Evolutionary conservation across 768 basidiomycete species (phyloP), one percentile per base, ranked within the genome.

Genomic region (Lactifluus echinatus): DNA sequence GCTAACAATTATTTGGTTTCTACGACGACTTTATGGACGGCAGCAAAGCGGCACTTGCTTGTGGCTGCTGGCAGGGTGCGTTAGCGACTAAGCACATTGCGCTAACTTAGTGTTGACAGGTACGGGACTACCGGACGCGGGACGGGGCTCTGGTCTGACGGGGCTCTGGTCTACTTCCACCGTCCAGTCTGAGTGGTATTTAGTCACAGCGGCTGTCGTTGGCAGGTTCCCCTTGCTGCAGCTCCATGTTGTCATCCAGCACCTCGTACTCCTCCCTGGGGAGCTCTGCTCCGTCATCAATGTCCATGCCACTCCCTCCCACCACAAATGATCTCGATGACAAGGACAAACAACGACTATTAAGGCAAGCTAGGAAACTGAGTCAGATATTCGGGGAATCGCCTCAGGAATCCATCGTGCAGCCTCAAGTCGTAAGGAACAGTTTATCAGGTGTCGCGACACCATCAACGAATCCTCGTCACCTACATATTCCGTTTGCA

Each of bases 351-450:
- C 71, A 66, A 51, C 71, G 68, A 59, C 64, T 75, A 50, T 57
- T 76, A 52, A 71, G 70, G 63, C 76, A 77, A 58, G 70, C 73
- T 24, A 68, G 73, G 36, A 79, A 76, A 60, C 66, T 80, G 46
- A 74, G 72, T 59, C 72, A 68, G 49, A 71, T 76, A 46, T 72
- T 81, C 40, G 73, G 73, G 36, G 71, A 76, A 28, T 53, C 70
- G 3, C 66, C 74, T 15, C 54, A 63, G 19, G 56, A 57, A 21
- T 43, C 44, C 14, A 31, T 55, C 31, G 45, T 48, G 3, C 63
- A 63, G 8, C 33, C 53, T 42, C 53, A 37, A 49, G 34, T 11
- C 10, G 53, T 21, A 28, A 26, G 46, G 49, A 42, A 39, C 51
- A 31, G 15, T 40, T 36, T n/a, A 1, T 44, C 55, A 7, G 36